These are phyloP conservation scores for Dalbergia cultrata DNA, from an alignment of 306 rosid species.

Conservation along the genomic window DNA sequence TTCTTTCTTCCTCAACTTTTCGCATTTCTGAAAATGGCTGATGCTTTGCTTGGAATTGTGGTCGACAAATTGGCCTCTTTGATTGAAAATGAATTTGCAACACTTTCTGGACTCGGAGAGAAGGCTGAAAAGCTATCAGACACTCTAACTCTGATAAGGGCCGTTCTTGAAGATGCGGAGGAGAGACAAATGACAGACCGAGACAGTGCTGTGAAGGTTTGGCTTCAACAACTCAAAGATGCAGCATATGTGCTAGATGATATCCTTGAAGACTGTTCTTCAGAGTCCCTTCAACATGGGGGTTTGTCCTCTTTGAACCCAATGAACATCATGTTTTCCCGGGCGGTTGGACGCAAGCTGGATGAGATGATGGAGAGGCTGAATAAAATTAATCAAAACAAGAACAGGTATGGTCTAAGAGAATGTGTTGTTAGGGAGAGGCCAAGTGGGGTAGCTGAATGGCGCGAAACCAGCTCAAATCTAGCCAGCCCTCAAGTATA, in stretches of 20 bases:
- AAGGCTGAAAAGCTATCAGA: neutral
- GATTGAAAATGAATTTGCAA: neutral
- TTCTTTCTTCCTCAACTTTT: neutral
- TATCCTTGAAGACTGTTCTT: conserved; percentile 15
- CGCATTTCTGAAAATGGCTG: neutral
- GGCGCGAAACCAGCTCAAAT: neutral
- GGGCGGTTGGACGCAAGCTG: conserved; percentile 2
- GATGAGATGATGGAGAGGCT: neutral
- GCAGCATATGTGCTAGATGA: neutral
- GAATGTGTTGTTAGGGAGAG: neutral
- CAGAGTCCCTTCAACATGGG: neutral
- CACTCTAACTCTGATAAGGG: neutral
- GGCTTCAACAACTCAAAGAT: conserved; percentile 1
- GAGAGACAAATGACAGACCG: neutral
- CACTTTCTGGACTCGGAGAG: neutral
- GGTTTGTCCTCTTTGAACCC: neutral
- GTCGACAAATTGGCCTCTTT: neutral
- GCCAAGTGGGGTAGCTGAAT: conserved; percentile 15
- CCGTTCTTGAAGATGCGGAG: conserved; percentile 3
- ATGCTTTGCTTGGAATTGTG: neutral
- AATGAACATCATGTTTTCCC: neutral
- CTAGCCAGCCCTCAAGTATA: too few relatives aligned
- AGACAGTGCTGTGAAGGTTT: neutral
- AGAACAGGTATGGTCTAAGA: neutral
- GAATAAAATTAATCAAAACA: neutral